phyloP scores from a whole-genome alignment of 2,329 filamentous ascomycete genomes.

The Coniochaeta pulveracea region DNA sequence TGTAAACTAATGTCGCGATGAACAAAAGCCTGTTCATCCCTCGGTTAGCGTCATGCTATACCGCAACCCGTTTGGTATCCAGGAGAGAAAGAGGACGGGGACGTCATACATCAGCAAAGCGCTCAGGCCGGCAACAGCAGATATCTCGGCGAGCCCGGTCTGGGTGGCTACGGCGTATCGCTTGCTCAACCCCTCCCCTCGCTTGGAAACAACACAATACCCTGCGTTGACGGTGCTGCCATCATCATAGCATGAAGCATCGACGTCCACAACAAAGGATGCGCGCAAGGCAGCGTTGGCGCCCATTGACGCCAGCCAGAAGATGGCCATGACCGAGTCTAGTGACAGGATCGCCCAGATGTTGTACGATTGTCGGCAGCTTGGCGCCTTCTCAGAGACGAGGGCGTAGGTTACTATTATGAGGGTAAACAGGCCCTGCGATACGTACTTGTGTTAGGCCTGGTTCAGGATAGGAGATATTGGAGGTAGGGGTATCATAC shows the following conservation, averaged over 20 bases:
- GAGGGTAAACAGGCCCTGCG: conserved; percentile 17
- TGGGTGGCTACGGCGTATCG: conserved; percentile 11
- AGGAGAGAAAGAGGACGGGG: neutral
- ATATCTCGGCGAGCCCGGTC: conserved; percentile 14
- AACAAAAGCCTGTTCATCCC: conserved; percentile 10
- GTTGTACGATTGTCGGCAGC: conserved; percentile 17
- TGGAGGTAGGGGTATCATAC: conserved; percentile 10
- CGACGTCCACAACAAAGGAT: conserved; percentile 12
- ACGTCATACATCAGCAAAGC: conserved; percentile 17
- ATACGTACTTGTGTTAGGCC: neutral
- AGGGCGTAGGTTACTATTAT: conserved; percentile 16
- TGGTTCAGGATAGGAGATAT: neutral
- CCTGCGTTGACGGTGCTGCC: conserved; percentile 15
- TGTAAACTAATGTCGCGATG: conserved; percentile 14
- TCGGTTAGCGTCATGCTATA: neutral
- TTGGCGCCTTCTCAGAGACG: conserved; percentile 15
- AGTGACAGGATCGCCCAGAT: conserved; percentile 20
- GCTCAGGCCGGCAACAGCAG: conserved; percentile 18
- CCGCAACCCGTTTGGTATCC: neutral
- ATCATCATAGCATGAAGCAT: conserved; percentile 14
- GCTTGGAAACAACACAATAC: conserved; percentile 12
- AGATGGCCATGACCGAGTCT: conserved; percentile 18
- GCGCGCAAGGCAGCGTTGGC: conserved; percentile 17
- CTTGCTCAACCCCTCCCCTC: conserved; percentile 8
- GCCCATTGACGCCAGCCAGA: conserved; percentile 21